Conservation (phyloP, 75 land plant species). For the Isoetes taiwanensis region DNA sequence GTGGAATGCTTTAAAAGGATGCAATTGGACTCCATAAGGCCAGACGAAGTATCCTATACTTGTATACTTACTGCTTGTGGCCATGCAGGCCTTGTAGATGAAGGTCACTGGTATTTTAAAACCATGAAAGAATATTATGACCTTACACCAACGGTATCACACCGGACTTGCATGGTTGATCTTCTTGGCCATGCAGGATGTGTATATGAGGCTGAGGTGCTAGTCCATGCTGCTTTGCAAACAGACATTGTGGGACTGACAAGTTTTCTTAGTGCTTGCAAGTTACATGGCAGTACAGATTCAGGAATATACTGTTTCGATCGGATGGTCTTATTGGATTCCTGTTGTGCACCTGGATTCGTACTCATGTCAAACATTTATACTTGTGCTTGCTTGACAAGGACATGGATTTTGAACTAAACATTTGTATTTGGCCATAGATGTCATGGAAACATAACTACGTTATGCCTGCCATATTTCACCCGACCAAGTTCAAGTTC, state of each 20-base stretch:
- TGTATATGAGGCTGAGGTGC: conserved; percentile 9
- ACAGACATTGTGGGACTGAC: neutral
- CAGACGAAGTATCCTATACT: conserved; percentile 28
- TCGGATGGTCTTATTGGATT: neutral
- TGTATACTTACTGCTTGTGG: conserved; percentile 27
- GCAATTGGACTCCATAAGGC: conserved; percentile 5
- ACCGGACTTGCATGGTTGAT: conserved; percentile 9
- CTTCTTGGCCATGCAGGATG: conserved; percentile 8
- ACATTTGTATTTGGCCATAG: too few relatives aligned
- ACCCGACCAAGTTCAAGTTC: too few relatives aligned
- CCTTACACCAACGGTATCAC: conserved; percentile 1
- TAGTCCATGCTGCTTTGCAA: neutral
- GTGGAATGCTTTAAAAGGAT: conserved; percentile 8
- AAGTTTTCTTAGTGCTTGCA: conserved; percentile 10
- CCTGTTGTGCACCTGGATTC: conserved; percentile 1
- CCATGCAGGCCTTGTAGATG: conserved; percentile 8
- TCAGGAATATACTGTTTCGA: neutral
- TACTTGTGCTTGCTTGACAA: conserved; percentile 10
- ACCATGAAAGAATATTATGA: conserved; percentile 6
- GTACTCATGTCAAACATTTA: conserved; percentile 13
- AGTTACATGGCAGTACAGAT: neutral
- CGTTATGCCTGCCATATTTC: too few relatives aligned
- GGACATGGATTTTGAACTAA: too few relatives aligned
- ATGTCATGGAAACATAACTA: too few relatives aligned
- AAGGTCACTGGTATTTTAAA: conserved; percentile 7